phyloP scores from a whole-genome alignment of 2,329 filamentous ascomycete species.

The Epicoccum sorghinum region DNA sequence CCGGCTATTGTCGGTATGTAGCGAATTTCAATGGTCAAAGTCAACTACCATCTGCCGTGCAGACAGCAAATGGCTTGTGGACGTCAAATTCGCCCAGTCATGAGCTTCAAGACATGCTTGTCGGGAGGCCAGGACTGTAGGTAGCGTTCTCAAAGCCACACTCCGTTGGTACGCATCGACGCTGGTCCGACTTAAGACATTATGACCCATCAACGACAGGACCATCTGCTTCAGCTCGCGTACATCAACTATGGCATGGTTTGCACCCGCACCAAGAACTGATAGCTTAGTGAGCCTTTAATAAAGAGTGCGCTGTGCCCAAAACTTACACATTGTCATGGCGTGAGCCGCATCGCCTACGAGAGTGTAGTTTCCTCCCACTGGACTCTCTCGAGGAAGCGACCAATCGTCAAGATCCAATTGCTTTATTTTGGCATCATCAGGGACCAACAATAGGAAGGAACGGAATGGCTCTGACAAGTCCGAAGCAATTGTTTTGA shows the following conservation, averaged over 20 bases:
- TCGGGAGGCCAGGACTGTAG: constrained; percentile 10
- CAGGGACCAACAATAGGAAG: constrained; percentile 5
- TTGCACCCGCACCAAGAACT: constrained; percentile 12
- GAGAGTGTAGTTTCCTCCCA: background rate
- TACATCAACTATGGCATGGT: constrained; percentile 14
- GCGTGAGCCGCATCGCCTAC: constrained; percentile 16
- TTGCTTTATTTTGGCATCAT: constrained; percentile 6
- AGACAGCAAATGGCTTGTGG: constrained; percentile 4
- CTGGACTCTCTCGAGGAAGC: background rate
- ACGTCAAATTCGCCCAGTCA: constrained; percentile 8
- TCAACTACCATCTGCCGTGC: constrained; percentile 8
- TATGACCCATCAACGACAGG: background rate
- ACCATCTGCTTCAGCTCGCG: constrained; percentile 1
- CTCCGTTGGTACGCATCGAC: constrained; percentile 1
- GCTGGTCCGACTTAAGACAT: background rate
- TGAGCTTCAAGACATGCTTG: constrained; percentile 18
- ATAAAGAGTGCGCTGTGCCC: background rate
- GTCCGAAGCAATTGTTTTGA: background rate
- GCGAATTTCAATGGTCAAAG: background rate
- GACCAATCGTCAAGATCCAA: constrained; percentile 17
- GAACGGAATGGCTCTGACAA: constrained; percentile 16
- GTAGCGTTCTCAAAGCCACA: constrained; percentile 1
- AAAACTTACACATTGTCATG: constrained; percentile 16
- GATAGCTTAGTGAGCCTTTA: background rate
- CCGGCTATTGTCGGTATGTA: background rate